Conservation (phyloP, 1,139 yeast species). For the Protomyces inouyei region DNA sequence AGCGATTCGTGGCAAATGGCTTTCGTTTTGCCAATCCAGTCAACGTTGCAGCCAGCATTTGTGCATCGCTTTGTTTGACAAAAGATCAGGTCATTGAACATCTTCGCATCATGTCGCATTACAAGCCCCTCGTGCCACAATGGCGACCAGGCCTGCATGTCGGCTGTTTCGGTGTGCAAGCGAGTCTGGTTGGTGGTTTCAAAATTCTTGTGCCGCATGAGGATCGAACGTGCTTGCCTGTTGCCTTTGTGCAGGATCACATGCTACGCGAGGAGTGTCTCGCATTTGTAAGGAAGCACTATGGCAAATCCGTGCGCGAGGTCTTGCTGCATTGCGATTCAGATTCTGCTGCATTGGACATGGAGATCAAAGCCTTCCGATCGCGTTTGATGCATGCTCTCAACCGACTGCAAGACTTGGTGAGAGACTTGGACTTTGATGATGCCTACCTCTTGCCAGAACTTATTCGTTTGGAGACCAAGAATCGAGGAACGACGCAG, state of each 20-base stretch:
- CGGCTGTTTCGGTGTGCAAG: conserved; percentile 10
- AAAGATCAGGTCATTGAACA: background rate
- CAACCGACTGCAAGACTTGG: background rate
- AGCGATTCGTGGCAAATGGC: conserved; percentile 1
- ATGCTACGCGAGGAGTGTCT: background rate
- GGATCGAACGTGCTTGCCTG: conserved; percentile 7
- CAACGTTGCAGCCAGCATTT: background rate
- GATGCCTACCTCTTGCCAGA: conserved; percentile 19
- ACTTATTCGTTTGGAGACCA: background rate
- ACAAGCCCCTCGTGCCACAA: background rate
- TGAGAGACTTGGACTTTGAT: conserved; percentile 6
- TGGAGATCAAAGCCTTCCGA: background rate
- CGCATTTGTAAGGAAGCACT: background rate
- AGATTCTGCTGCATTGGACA: background rate
- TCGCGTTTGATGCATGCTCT: conserved; percentile 15
- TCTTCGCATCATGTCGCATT: conserved; percentile 7
- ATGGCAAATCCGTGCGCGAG: conserved; percentile 1
- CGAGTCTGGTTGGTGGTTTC: conserved; percentile 14
- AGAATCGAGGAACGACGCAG: conserved; percentile 6
- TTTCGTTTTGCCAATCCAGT: conserved; percentile 18
- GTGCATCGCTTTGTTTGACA: conserved; percentile 10
- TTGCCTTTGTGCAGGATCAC: background rate
- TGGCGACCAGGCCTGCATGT: conserved; percentile 22
- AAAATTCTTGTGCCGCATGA: conserved; percentile 9
- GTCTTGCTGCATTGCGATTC: background rate